Evolutionary conservation across 2,329 filamentous ascomycete genomes (phyloP), one percentile per base, ranked within the genome.

Genomic region (Amphichorda felina): DNA sequence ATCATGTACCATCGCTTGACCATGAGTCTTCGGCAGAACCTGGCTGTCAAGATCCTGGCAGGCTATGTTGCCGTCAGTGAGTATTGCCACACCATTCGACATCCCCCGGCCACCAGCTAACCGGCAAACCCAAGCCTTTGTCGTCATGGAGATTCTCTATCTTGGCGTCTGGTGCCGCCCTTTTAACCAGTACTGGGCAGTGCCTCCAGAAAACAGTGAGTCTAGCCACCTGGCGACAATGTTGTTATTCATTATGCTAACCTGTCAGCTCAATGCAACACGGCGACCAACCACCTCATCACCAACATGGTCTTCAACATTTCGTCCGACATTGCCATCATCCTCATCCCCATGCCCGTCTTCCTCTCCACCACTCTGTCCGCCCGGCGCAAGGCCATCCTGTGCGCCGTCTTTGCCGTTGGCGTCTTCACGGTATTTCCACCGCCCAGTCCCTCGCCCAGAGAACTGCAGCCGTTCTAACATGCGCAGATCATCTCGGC

Each of bases 261-360:
- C 2, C 21, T 3, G 8, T 14, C 4, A 68, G 65, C 57, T 2
- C 71, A 78, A 59, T 77, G 72, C 41, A 68, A 69, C 0, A 66
- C 70, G 0, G 63, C 68, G 9, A 56, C 65, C 8, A 57, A 72
- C 40, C 75, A 74, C 41, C 60, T 72, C 24, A 72, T 75, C 26
- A 66, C 68, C 3, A 72, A 76, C 39, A 65, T 68, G 1, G 56
- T 63, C 2, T 63, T 77, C 46, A 78, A 79, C 43, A 66, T 77
- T 33, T 63, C 66, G 3, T 72, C 70, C 4, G 74, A 78, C 41
- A 32, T 75, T 2, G 60, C 71, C 53, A 75, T 78, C 46, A 63
- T 78, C 10, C 46, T 59, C 4, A 63, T 78, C 18, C 70, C 72
- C 1, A 57, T 77, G 40, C 70, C 72, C 1, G 43, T 67, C 6